Percentiles rank a stretch among this genome's conserved stretches.
Conservation (phyloP, 441 rosid genomes). For the Omphalea diandra region DNA sequence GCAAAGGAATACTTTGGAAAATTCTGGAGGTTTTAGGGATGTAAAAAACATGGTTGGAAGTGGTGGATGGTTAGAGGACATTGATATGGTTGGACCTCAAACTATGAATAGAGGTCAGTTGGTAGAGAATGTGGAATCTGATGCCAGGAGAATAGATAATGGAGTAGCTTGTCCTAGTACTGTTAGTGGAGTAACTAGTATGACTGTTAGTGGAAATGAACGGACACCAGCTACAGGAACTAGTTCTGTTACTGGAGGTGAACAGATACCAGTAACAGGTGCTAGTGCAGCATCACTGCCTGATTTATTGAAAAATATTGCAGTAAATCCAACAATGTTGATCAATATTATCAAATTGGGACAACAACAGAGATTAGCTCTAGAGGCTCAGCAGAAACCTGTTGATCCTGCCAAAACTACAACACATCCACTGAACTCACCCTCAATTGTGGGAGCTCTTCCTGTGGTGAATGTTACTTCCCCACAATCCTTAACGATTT, state of each 20-base stretch:
- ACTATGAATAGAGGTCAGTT: slow-evolving; percentile 29
- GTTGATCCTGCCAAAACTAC: slow-evolving; percentile 45
- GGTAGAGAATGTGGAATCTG: slow-evolving; percentile 36
- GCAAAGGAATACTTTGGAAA: slow-evolving; percentile 49
- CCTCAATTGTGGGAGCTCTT: slow-evolving; percentile 38
- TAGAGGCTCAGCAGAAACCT: slow-evolving; percentile 51
- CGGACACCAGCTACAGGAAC: slow-evolving; percentile 32
- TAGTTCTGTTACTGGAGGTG: slow-evolving; percentile 25
- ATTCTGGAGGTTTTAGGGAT: slow-evolving; percentile 38
- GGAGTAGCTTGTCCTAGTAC: slow-evolving; percentile 35
- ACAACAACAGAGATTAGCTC: slow-evolving; percentile 54
- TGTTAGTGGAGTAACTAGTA: slow-evolving; percentile 32
- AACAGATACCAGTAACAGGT: slow-evolving; percentile 18
- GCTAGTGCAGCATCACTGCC: slow-evolving; percentile 39
- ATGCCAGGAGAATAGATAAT: slow-evolving; percentile 43
- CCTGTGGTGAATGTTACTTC: slow-evolving; percentile 36
- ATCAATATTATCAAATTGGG: slow-evolving; percentile 70
- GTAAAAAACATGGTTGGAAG: slow-evolving; percentile 35
- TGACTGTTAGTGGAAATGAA: slow-evolving; percentile 37
- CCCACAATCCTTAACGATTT: slow-evolving; percentile 34
- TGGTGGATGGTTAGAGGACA: slow-evolving; percentile 79
- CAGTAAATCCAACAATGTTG: slow-evolving; percentile 71
- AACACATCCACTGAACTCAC: slow-evolving; percentile 42
- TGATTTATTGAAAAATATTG: slow-evolving; percentile 62
- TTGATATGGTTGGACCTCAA: slow-evolving; percentile 43